phyloP scores from a whole-genome alignment of 2,329 filamentous ascomycete genomes.

The Thielaviopsis musarum region DNA sequence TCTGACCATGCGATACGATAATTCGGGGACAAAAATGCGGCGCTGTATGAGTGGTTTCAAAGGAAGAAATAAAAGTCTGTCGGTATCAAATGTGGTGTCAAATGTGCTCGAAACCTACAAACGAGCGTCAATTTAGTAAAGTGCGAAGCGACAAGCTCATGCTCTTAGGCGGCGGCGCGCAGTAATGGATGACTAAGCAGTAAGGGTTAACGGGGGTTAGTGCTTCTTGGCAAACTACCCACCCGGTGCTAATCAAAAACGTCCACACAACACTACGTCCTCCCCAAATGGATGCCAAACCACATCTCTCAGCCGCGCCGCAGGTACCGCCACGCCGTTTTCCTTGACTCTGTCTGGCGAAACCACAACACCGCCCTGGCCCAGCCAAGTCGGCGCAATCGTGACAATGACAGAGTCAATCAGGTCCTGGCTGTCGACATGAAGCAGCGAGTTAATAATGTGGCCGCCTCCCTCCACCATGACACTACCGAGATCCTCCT shows the following conservation, averaged over 20 bases:
- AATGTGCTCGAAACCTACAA: too few species aligned
- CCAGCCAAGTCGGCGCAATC: conserved; percentile 81
- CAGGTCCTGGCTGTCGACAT: conserved; percentile 38
- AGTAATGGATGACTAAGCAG: too few species aligned
- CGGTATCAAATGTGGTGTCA: too few species aligned
- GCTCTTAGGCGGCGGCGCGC: too few species aligned
- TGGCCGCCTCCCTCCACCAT: conserved; percentile 84
- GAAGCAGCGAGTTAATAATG: conserved; percentile 70
- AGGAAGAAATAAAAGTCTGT: too few species aligned
- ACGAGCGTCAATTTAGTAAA: too few species aligned
- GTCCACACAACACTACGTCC: conserved; percentile 69
- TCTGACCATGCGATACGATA: background rate
- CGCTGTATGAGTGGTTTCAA: too few species aligned
- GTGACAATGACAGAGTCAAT: conserved; percentile 73
- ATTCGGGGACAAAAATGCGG: too few species aligned
- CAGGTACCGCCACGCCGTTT: conserved; percentile 36
- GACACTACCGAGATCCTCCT: conserved; percentile 52
- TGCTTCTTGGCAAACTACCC: background rate
- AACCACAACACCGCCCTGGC: conserved; percentile 63
- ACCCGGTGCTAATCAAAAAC: conserved; percentile 19
- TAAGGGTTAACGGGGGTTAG: too few species aligned
- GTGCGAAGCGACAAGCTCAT: too few species aligned
- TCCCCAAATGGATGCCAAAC: conserved; percentile 65
- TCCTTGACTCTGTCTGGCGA: conserved; percentile 44
- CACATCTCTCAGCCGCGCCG: conserved; percentile 48